phyloP scores from a whole-genome alignment of 768 basidiomycete species.

The Lactarius quietus region DNA sequence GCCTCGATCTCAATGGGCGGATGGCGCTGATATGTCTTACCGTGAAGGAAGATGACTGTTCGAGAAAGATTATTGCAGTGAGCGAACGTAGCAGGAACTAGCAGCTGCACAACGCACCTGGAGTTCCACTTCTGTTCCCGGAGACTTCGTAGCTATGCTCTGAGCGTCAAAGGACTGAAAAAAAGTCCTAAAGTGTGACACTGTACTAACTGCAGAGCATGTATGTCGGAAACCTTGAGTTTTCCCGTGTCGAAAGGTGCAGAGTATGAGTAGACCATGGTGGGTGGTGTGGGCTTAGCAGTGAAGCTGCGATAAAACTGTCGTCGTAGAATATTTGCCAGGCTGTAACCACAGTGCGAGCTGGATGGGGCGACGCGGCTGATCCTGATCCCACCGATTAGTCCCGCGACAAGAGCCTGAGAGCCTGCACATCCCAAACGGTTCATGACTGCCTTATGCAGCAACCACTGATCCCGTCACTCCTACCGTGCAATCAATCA shows the following conservation, averaged over 20 bases:
- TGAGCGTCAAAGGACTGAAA: neutral
- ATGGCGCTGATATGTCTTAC: slow-evolving; percentile 7
- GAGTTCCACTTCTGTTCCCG: slow-evolving; percentile 21
- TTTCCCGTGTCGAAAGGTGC: slow-evolving; percentile 20
- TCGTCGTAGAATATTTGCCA: neutral
- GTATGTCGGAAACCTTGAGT: slow-evolving; percentile 26
- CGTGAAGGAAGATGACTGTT: slow-evolving; percentile 27
- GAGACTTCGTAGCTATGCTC: slow-evolving; percentile 25
- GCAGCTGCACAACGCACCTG: slow-evolving; percentile 16
- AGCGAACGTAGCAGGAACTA: neutral
- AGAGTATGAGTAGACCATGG: slow-evolving; percentile 20
- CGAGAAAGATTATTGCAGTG: neutral
- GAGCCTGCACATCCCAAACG: slow-evolving; percentile 10
- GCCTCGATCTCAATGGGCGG: neutral
- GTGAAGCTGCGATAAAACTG: neutral
- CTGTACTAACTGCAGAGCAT: slow-evolving; percentile 24
- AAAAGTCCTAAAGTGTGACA: neutral
- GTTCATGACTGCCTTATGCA: slow-evolving; percentile 7
- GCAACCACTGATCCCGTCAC: too few relatives aligned
- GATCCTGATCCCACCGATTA: neutral
- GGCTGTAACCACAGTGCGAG: neutral
- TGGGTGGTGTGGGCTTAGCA: neutral
- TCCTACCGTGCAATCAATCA: too few relatives aligned
- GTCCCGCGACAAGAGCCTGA: slow-evolving; percentile 1
- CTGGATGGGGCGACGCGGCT: neutral